Percentiles rank a stretch among this genome's conserved stretches.
phyloP scores from a whole-genome alignment of 2,329 filamentous ascomycete species.

The Hymenoscyphus albidus region DNA sequence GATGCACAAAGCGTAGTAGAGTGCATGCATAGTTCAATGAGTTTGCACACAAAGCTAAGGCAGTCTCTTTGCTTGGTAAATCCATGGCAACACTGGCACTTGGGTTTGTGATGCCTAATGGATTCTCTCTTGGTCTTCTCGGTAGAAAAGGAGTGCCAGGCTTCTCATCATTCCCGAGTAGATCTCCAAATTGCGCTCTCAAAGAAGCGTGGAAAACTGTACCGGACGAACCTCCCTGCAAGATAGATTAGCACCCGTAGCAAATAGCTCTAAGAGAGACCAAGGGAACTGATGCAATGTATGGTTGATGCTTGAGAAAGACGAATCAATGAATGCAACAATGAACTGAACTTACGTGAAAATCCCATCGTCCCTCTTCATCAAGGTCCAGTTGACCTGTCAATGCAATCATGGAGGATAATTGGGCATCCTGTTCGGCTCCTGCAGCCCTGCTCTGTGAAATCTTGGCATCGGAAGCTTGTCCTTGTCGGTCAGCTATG shows the following conservation, averaged over 20 bases:
- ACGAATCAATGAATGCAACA: neutral
- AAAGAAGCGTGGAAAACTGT: slow-evolving; percentile 83
- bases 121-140: slow-evolving; percentile 41
- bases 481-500: slow-evolving; percentile 59
- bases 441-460: slow-evolving; percentile 22
- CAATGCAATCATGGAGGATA: slow-evolving; percentile 93
- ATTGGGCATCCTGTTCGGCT: slow-evolving; percentile 60
- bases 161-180: slow-evolving; percentile 58
- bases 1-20: slow-evolving; percentile 68
- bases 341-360: slow-evolving; percentile 48
- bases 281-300: neutral
- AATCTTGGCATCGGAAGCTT: slow-evolving; percentile 34
- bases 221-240: slow-evolving; percentile 75
- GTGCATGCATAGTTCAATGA: slow-evolving; percentile 55
- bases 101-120: neutral
- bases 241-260: neutral
- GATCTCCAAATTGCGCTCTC: slow-evolving; percentile 78
- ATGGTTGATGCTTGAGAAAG: neutral
- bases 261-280: neutral
- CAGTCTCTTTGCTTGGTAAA: slow-evolving; percentile 62
- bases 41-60: slow-evolving; percentile 51
- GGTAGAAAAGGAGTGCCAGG: slow-evolving; percentile 56
- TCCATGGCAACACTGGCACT: slow-evolving; percentile 45
- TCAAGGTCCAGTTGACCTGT: slow-evolving; percentile 89
- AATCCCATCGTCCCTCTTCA: slow-evolving; percentile 90